Evolutionary conservation across 129 eudicot genomes (phyloP).

Genomic region (Solidago caesia): DNA sequence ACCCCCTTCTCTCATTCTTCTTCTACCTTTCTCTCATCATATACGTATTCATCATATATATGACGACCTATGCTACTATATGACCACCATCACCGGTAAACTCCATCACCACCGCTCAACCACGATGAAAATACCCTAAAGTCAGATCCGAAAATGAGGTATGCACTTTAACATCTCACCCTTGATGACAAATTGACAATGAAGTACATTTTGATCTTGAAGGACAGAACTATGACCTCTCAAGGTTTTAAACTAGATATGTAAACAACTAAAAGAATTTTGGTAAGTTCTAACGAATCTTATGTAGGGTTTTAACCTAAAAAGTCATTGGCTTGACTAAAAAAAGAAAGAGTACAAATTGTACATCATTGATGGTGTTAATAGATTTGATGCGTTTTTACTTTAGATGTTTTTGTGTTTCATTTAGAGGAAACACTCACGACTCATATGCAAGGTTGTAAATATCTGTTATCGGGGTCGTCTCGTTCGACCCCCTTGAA

Average conservation of each 20-base stretch:
- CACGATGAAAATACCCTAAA: too few relatives aligned
- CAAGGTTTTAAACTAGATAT: slow-evolving; percentile 4
- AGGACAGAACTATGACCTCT: slow-evolving; percentile 7
- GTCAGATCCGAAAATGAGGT: too few relatives aligned
- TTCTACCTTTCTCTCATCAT: too few relatives aligned
- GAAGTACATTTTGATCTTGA: neutral
- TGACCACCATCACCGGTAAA: too few relatives aligned
- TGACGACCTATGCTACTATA: too few relatives aligned
- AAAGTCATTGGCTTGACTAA: slow-evolving; percentile 14
- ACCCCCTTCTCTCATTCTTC: too few relatives aligned
- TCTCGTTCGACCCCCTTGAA: too few relatives aligned
- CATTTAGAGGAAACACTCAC: slow-evolving; percentile 5
- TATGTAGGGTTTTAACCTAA: neutral
- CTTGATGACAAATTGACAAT: neutral
- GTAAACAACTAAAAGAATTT: slow-evolving; percentile 3
- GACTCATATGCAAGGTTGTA: neutral
- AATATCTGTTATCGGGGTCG: too few relatives aligned
- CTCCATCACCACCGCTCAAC: too few relatives aligned
- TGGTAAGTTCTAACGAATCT: neutral
- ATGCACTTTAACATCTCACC: too few relatives aligned
- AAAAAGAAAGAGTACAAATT: neutral
- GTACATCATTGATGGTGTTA: neutral
- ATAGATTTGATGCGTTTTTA: neutral
- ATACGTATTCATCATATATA: too few relatives aligned
- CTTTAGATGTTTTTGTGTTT: neutral